Percentiles rank a stretch among this genome's conserved stretches.
phyloP scores from a whole-genome alignment of 441 rosid genomes.

The Populus hybrid region DNA sequence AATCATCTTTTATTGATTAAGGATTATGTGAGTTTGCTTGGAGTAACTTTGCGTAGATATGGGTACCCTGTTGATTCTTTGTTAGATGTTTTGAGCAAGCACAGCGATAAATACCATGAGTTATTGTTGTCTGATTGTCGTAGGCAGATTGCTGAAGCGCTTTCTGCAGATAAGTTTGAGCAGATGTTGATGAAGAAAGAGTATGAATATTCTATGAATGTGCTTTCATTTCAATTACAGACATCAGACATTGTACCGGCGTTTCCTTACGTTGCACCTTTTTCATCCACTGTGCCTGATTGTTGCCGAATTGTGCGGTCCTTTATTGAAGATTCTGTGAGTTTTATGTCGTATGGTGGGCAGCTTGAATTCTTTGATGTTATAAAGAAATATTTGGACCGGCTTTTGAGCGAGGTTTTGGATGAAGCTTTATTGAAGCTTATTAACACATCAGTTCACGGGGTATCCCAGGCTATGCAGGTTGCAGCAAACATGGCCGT shows the following conservation, averaged over 20 bases:
- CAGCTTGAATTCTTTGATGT: constrained; percentile 91
- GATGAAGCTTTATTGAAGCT: constrained; percentile 83
- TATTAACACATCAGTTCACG: constrained; percentile 68
- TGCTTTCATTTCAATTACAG: constrained; percentile 91
- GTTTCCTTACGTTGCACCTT: constrained; percentile 88
- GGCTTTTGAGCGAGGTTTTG: constrained; percentile 79
- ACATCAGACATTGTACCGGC: constrained; percentile 84
- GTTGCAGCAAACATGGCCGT: constrained; percentile 97
- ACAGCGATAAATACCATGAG: constrained; percentile 92
- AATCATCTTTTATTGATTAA: constrained; percentile 88
- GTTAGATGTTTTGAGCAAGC: constrained; percentile 90
- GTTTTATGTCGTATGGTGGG: constrained; percentile 93
- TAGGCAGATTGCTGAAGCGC: constrained; percentile 85
- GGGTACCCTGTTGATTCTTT: constrained; percentile 83
- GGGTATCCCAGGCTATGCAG: constrained; percentile 96
- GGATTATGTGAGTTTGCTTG: constrained; percentile 94
- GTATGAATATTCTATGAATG: constrained; percentile 95
- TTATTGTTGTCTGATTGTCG: constrained; percentile 84
- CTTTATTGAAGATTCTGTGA: constrained; percentile 93
- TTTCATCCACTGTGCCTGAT: constrained; percentile 90
- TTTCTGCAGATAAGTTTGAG: constrained; percentile 88
- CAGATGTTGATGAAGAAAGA: constrained; percentile 98
- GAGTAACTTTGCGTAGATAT: constrained; percentile 80
- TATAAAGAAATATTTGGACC: constrained; percentile 87
- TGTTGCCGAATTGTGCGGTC: constrained; percentile 94